A percentile compares a stretch with the other conserved stretches of the same genome.
phyloP scores from a whole-genome alignment of 768 basidiomycete species.

The Suillus lakei region DNA sequence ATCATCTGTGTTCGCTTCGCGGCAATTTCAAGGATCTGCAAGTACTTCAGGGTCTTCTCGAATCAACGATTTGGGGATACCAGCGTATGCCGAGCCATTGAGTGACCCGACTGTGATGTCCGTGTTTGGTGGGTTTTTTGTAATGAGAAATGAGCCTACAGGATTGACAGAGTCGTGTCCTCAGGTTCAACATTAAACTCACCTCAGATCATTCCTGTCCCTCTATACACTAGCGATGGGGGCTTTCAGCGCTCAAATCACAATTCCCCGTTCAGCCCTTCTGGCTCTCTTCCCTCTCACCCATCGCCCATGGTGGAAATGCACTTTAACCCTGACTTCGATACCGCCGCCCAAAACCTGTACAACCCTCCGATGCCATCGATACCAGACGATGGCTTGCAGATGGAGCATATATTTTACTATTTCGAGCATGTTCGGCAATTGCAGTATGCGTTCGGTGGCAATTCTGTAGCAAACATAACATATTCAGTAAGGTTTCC shows the following conservation, averaged over 20 bases:
- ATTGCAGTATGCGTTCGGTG: constrained; percentile 68
- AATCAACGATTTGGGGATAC: constrained; percentile 23
- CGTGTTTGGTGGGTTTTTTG: constrained; percentile 30
- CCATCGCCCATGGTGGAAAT: constrained; percentile 37
- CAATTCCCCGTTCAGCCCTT: constrained; percentile 40
- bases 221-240: constrained; percentile 28
- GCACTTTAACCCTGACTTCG: constrained; percentile 40
- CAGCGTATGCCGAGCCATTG: constrained; percentile 26
- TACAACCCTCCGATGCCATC: constrained; percentile 31
- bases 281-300: constrained; percentile 37
- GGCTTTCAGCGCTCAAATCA: constrained; percentile 31
- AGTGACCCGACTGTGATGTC: constrained; percentile 30
- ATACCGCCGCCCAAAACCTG: constrained; percentile 35
- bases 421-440: constrained; percentile 77
- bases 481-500: constrained; percentile 62
- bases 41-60: constrained; percentile 24
- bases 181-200: constrained; percentile 34
- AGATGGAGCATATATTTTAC: constrained; percentile 67
- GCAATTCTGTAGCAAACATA: constrained; percentile 62
- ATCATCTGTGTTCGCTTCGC: constrained; percentile 39
- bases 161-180: constrained; percentile 17
- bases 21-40: constrained; percentile 29
- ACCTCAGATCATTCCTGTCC: constrained; percentile 33
- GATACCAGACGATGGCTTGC: constrained; percentile 46
- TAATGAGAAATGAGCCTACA: not conserved